These are phyloP conservation scores for Paraphoma sp. DNA, from an alignment of 2,329 filamentous ascomycete species.

Conservation along the genomic window DNA sequence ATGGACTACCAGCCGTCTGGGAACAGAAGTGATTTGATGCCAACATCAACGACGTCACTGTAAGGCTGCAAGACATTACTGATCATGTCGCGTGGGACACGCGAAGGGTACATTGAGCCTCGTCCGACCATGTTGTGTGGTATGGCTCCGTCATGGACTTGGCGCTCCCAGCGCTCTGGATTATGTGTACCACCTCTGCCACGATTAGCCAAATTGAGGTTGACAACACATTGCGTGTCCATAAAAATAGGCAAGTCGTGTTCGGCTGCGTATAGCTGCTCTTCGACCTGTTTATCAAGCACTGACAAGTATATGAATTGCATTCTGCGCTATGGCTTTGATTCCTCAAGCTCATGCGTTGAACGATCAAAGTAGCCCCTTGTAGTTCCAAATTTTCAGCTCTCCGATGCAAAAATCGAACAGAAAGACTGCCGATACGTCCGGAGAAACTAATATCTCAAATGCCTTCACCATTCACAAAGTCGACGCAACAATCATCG, in stretches of 20 bases:
- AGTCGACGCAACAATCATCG: conserved; percentile 51
- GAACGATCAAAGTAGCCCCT: no score
- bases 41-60: background rate
- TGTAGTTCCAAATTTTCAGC: no score
- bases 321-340: no score
- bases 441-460: background rate
- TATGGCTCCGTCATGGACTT: background rate
- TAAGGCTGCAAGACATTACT: background rate
- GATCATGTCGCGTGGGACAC: background rate
- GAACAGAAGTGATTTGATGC: background rate
- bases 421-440: no score
- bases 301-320: background rate
- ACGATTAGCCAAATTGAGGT: no score
- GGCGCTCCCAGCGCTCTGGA: background rate
- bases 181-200: background rate
- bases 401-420: no score
- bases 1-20: background rate
- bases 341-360: no score
- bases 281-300: background rate
- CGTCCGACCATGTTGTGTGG: background rate
- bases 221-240: no score
- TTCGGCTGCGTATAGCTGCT: background rate
- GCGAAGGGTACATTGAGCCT: background rate
- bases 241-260: background rate
- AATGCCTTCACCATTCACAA: background rate